Evolutionary conservation across 208 protist species (phyloP).

Genomic region (Acanthamoeba culbertsoni): DNA sequence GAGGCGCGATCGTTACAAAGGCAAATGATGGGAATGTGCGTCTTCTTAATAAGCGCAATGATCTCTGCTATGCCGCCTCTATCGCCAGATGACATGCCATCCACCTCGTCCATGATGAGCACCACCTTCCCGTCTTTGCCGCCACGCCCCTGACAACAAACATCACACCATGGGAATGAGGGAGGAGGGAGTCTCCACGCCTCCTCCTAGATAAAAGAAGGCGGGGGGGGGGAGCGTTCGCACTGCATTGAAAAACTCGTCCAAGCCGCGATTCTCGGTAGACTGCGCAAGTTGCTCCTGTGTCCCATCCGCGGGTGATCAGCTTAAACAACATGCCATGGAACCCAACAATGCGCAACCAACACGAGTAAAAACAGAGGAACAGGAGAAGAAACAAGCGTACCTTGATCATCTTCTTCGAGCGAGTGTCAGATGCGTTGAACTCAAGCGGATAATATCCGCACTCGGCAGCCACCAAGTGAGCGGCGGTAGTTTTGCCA

Average conservation of each 20-base stretch:
- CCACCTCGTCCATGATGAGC: conserved; percentile 99
- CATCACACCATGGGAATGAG: not conserved
- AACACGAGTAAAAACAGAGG: not conserved
- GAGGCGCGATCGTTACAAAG: conserved; percentile 98
- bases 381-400: not conserved
- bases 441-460: conserved; percentile 95
- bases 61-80: conserved; percentile 59
- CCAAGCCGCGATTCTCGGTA: conserved; percentile 26
- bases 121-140: conserved; percentile 70
- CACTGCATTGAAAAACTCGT: conserved; percentile 11
- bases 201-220: not conserved
- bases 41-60: conserved; percentile 74
- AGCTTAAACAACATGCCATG: not conserved
- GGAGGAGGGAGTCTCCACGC: not conserved
- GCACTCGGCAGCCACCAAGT: conserved; percentile 87
- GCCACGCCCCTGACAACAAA: conserved; percentile 46
- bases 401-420: conserved; percentile 88
- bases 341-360: not conserved
- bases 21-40: conserved; percentile 96
- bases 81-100: conserved; percentile 96
- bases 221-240: not conserved
- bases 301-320: not conserved
- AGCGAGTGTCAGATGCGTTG: conserved; percentile 98
- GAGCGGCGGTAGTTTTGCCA: conserved; percentile 97
- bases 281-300: conserved; percentile 28